Conservation (phyloP, 306 rosid genomes). For the Parietaria judaica region DNA sequence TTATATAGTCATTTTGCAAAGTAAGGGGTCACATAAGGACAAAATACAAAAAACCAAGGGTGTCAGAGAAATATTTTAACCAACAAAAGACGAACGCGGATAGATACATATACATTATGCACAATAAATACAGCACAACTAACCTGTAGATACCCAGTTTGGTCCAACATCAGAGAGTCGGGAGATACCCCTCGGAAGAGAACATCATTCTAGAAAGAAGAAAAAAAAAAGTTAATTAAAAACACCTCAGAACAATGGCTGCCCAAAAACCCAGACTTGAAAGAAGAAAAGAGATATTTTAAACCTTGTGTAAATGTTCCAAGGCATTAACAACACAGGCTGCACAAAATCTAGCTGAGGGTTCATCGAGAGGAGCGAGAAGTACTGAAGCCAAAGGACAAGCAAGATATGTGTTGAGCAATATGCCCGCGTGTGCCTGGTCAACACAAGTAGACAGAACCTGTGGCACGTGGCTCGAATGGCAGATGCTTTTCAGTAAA, state of each 20-base stretch:
- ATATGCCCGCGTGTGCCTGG: slow-evolving; percentile 58
- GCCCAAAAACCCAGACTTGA: too few species aligned
- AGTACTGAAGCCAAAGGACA: slow-evolving; percentile 84
- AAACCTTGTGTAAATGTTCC: slow-evolving; percentile 84
- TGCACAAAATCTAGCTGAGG: slow-evolving; percentile 56
- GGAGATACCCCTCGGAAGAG: slow-evolving; percentile 94
- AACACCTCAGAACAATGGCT: background rate
- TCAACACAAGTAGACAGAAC: slow-evolving; percentile 71
- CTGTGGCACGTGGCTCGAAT: slow-evolving; percentile 65
- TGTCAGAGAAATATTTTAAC: too few species aligned
- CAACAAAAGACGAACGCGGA: too few species aligned
- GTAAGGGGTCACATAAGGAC: background rate
- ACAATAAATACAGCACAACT: slow-evolving; percentile 6
- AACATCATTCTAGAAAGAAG: slow-evolving; percentile 72
- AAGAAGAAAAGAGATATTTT: background rate
- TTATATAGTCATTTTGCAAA: slow-evolving; percentile 11
- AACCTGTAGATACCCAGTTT: slow-evolving; percentile 78
- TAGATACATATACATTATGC: background rate
- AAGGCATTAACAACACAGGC: slow-evolving; percentile 69
- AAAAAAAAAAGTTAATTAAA: slow-evolving; percentile 3
- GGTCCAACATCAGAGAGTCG: slow-evolving; percentile 78
- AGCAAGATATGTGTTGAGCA: slow-evolving; percentile 64
- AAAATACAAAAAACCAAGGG: background rate
- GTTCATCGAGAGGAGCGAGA: slow-evolving; percentile 61
- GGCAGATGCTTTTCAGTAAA: slow-evolving; percentile 53